Percentiles rank a stretch among this genome's conserved stretches.
Conservation (phyloP, 495 filamentous ascomycete species). For the Paragyromitra xinjiangensis region DNA sequence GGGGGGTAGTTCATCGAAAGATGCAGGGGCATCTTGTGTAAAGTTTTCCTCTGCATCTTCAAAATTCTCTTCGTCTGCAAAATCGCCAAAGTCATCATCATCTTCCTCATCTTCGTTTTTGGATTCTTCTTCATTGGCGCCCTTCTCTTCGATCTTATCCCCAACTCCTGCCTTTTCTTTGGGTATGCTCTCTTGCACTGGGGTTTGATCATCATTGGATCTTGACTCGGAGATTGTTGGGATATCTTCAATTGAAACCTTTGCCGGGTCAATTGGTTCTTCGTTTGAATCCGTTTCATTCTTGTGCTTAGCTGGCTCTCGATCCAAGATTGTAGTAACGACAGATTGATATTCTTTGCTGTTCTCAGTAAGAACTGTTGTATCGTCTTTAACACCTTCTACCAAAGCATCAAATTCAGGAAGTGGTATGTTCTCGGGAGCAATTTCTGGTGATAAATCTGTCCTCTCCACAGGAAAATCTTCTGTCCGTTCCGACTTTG, state of each 20-base stretch:
- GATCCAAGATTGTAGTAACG: background rate
- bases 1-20: constrained; percentile 35
- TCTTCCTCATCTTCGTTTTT: constrained; percentile 43
- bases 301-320: background rate
- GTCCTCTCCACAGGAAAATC: constrained; percentile 7
- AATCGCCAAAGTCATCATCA: constrained; percentile 64
- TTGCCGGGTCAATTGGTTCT: background rate
- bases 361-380: background rate
- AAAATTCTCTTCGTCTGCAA: constrained; percentile 62
- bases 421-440: constrained; percentile 26
- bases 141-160: constrained; percentile 37
- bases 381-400: constrained; percentile 5
- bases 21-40: constrained; percentile 36
- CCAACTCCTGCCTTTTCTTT: constrained; percentile 33
- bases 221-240: background rate
- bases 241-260: constrained; percentile 1
- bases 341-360: constrained; percentile 4
- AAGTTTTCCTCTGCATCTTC: constrained; percentile 62
- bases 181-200: constrained; percentile 24
- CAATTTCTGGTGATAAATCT: background rate
- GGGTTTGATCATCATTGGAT: background rate
- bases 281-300: constrained; percentile 5
- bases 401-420: constrained; percentile 18
- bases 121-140: constrained; percentile 2
- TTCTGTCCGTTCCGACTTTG: constrained; percentile 30